Evolutionary conservation across 129 eudicot genomes (phyloP).

Genomic region (Oenanthe sinensis): DNA sequence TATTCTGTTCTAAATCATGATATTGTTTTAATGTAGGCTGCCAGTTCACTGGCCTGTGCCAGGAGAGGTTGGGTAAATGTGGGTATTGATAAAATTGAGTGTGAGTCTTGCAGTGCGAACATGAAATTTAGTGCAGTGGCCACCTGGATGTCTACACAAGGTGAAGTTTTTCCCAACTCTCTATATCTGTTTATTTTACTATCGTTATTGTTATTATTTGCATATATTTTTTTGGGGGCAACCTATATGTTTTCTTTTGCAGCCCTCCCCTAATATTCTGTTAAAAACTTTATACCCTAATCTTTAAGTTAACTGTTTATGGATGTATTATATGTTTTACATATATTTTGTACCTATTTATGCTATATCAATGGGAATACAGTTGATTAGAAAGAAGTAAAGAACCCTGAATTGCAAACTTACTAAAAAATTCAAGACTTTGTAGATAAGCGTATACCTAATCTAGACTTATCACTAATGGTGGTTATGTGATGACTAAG

Average conservation of each 20-base stretch:
- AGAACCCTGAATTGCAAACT: not conserved
- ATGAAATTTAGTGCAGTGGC: constrained; percentile 45
- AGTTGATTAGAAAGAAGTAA: not conserved
- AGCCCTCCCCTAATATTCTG: not conserved
- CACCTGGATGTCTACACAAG: constrained; percentile 55
- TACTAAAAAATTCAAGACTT: not conserved
- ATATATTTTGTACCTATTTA: too few relatives aligned
- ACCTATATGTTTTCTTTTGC: not conserved
- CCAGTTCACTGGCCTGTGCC: constrained; percentile 81
- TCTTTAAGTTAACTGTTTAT: not conserved
- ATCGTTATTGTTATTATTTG: not conserved
- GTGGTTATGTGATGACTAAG: not conserved
- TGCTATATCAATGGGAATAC: not conserved
- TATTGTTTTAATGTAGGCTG: constrained; percentile 36
- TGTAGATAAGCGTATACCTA: not conserved
- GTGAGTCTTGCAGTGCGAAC: constrained; percentile 87
- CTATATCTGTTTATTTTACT: not conserved
- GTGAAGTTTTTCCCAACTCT: constrained; percentile 23
- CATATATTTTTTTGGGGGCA: not conserved
- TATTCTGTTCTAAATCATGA: not conserved
- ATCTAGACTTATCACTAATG: not conserved
- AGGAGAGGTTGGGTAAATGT: constrained; percentile 93
- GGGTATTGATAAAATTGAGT: constrained; percentile 64
- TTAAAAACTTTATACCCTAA: not conserved
- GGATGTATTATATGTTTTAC: not conserved